Percentiles rank a stretch among this genome's conserved stretches.
Conservation (phyloP, 2,329 filamentous ascomycete genomes). For the Arthrobotrys entomopaga region DNA sequence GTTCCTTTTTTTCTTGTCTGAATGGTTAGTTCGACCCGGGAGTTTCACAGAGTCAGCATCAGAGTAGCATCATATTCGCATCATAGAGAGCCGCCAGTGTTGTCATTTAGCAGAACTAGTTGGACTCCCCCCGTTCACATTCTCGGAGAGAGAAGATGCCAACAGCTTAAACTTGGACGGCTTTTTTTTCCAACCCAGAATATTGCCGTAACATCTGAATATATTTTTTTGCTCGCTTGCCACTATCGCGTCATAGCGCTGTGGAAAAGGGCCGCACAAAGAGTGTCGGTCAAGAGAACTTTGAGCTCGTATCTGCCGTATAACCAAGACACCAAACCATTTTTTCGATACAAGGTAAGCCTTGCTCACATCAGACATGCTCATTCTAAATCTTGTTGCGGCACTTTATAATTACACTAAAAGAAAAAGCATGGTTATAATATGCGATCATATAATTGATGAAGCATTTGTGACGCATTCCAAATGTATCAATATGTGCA, state of each 20-base stretch:
- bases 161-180: constrained; percentile 23
- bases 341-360: too few relatives aligned
- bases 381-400: too few relatives aligned
- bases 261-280: constrained; percentile 36
- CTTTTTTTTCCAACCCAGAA: constrained; percentile 8
- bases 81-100: constrained; percentile 32
- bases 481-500: too few relatives aligned
- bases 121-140: background rate
- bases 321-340: constrained; percentile 12
- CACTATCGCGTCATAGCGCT: constrained; percentile 40
- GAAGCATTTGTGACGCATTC: too few relatives aligned
- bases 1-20: background rate
- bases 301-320: constrained; percentile 22
- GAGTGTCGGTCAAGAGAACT: background rate
- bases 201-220: background rate
- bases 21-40: constrained; percentile 38
- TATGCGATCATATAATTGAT: too few relatives aligned
- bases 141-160: background rate
- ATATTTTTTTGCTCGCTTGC: constrained; percentile 1
- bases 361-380: too few relatives aligned
- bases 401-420: too few relatives aligned
- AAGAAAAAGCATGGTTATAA: too few relatives aligned
- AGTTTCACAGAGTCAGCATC: constrained; percentile 21
- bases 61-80: constrained; percentile 47
- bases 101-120: constrained; percentile 13